Conservation (phyloP, 2,329 filamentous ascomycete genomes). For the Venturia oleaginea region DNA sequence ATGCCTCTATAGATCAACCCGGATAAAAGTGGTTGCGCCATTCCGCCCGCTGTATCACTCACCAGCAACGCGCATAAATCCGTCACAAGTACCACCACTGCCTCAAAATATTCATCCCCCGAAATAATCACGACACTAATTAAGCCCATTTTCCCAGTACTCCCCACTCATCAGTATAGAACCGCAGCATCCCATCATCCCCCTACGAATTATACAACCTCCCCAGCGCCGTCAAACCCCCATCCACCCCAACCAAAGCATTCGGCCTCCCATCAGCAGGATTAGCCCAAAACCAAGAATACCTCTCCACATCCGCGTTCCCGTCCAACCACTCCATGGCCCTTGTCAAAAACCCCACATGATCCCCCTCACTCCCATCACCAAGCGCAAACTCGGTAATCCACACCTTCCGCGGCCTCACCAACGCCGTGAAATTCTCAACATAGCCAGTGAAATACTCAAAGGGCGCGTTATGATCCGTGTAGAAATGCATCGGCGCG, state of each 20-base stretch:
- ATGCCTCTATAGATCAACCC: no score
- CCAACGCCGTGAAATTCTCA: neutral
- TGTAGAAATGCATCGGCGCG: slow-evolving; percentile 9
- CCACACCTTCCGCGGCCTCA: slow-evolving; percentile 7
- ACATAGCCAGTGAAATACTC: neutral
- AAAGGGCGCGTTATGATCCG: neutral
- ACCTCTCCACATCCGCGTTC: slow-evolving; percentile 5
- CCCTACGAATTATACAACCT: neutral
- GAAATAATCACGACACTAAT: no score
- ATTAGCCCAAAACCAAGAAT: slow-evolving; percentile 3
- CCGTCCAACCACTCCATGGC: slow-evolving; percentile 6
- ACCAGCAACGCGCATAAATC: no score
- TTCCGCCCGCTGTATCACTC: no score
- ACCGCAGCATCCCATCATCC: neutral
- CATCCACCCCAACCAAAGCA: neutral
- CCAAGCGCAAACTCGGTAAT: slow-evolving; percentile 5
- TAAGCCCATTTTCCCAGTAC: no score
- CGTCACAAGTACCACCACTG: no score
- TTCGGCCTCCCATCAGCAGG: neutral
- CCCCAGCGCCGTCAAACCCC: slow-evolving; percentile 1
- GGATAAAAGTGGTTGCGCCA: no score
- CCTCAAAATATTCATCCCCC: no score
- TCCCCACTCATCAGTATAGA: no score
- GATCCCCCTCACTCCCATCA: neutral
- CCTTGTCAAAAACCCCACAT: slow-evolving; percentile 5